Conservation (phyloP, 805 yeast genomes). For the Tetrapisispora iriomotensis region DNA sequence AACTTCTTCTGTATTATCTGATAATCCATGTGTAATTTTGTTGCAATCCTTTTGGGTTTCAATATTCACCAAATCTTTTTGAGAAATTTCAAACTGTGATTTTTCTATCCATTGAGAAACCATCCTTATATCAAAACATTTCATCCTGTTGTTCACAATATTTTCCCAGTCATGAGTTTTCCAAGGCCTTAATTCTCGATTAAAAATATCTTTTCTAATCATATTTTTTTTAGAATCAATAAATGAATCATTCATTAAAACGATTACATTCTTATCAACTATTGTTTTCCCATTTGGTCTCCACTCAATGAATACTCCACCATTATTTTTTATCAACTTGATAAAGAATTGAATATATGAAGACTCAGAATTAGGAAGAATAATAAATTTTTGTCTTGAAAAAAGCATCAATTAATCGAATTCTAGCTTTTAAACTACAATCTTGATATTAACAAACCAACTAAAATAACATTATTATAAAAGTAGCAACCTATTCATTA, state of each 20-base stretch:
- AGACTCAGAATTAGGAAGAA: constrained; percentile 17
- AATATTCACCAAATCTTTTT: background rate
- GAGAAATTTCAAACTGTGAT: background rate
- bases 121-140: constrained; percentile 9
- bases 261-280: constrained; percentile 6
- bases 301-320: constrained; percentile 12
- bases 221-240: constrained; percentile 9
- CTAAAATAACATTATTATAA: no score
- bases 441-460: no score
- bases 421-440: no score
- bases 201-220: constrained; percentile 11
- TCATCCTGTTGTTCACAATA: constrained; percentile 5
- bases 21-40: no score
- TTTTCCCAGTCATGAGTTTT: constrained; percentile 5
- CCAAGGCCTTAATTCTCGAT: constrained; percentile 15
- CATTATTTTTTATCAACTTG: constrained; percentile 13
- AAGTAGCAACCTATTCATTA: no score
- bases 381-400: constrained; percentile 3
- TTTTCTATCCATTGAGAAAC: constrained; percentile 13
- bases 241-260: constrained; percentile 21
- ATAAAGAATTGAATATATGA: constrained; percentile 10
- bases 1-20: no score
- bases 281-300: background rate
- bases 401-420: background rate
- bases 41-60: background rate